Base-by-base conservation (phyloP, 768 basidiomycete genomes). In the Dictyophora rubrovolvata region DNA sequence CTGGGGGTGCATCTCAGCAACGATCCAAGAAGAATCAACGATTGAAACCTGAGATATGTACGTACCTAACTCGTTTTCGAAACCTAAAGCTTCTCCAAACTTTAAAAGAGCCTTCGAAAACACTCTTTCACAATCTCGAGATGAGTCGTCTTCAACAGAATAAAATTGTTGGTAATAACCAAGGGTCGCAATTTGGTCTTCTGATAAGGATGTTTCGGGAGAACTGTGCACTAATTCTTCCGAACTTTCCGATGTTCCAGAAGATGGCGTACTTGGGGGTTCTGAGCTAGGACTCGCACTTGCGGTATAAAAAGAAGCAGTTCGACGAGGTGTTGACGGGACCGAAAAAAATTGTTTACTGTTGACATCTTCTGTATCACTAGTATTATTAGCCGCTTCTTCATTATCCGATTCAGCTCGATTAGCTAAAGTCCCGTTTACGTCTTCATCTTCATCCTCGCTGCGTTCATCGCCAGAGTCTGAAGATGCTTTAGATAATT, bases 1-100 rank as follows among this genome's bases (percentile, higher is more conserved):
- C 78, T 79, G 60, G 9, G 6, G 18, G 12, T 21, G 23, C 14
- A 17, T 48, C 21, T n/a, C n/a, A 21, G n/a, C 6, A n/a, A 21
- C 47, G 9, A 51, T 20, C 7, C n/a, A 50, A 20, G 7, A 8
- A 20, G 49, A 50, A 23, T 18, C 11, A 4, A 51, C 14, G 20
- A 51, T 22, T 12, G n/a, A n/a, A 42, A 42, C n/a, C 50, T 3
- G 28, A 20, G 50, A 51, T 28, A 28, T 28, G 20, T 46, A 57
- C 48, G 48, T 47, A 52, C 57, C 33, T 22, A 59, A 50, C 22
- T 59, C 57, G 12, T 59, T 23, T 14, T 51, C 57, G 16, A 59
- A 53, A 9, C 50, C 50, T 33, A 59, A 42, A 18, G 35, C 57
- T 53, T 59, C 57, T n/a, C 36, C 46, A 28, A 17, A 48, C 12